Conservation (phyloP, 306 rosid genomes). For the Cajanus cajan region DNA sequence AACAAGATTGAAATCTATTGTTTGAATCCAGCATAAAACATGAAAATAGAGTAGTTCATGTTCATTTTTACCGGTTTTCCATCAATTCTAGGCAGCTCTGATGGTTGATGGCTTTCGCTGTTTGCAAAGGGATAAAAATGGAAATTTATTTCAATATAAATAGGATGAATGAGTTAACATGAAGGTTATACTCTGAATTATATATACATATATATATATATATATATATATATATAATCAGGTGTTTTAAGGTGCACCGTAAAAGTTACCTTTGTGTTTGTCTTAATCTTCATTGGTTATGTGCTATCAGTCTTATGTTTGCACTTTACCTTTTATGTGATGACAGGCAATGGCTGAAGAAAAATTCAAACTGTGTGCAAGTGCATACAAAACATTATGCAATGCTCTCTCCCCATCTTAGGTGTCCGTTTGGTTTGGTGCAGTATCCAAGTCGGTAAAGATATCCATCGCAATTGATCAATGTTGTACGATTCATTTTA, state of each 20-base stretch:
- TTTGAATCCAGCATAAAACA: neutral
- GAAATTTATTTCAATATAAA: neutral
- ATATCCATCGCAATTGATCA: conserved; percentile 17
- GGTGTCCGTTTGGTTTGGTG: neutral
- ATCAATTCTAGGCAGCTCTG: neutral
- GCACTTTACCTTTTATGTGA: neutral
- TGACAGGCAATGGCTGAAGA: conserved; percentile 76
- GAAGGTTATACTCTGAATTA: neutral
- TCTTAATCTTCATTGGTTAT: neutral
- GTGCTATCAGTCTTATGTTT: neutral
- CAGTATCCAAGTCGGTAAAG: neutral
- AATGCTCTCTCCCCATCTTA: conserved; percentile 59
- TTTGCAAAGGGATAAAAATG: neutral
- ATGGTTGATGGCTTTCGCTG: neutral
- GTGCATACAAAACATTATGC: conserved; percentile 81
- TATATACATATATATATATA: neutral
- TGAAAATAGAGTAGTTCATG: neutral
- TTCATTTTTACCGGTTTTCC: neutral
- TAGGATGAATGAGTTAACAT: neutral
- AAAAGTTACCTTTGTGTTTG: neutral
- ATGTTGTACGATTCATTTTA: conserved; percentile 12
- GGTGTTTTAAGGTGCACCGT: neutral
- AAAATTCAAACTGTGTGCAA: conserved; percentile 69
- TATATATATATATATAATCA: neutral
- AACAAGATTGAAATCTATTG: neutral